phyloP scores from a whole-genome alignment of 805 yeast species.

The Suhomyces faveliae region DNA sequence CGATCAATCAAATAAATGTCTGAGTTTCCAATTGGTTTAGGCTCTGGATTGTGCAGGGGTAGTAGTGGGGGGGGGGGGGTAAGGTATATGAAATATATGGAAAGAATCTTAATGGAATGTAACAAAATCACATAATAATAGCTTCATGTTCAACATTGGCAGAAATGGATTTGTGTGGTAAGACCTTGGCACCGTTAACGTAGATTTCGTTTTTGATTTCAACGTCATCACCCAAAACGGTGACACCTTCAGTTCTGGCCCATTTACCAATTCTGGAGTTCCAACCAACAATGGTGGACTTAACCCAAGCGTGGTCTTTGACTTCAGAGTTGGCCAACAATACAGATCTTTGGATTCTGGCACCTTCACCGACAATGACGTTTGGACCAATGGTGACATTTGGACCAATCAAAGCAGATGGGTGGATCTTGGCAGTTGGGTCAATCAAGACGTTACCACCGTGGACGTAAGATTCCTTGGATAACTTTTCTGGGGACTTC shows the following conservation, averaged over 20 bases:
- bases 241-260: conserved; percentile 98
- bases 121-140: conserved; percentile 79
- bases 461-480: conserved; percentile 68
- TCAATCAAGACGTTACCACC: conserved; percentile 94
- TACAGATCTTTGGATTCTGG: conserved; percentile 94
- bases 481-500: conserved; percentile 70
- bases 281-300: conserved; percentile 99
- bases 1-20: background rate
- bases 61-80: background rate
- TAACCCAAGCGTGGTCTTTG: conserved; percentile 97
- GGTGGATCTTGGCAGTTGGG: conserved; percentile 91
- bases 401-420: conserved; percentile 95
- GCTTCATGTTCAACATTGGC: conserved; percentile 96
- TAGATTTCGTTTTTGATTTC: conserved; percentile 97
- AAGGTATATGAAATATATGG: background rate
- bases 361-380: conserved; percentile 95
- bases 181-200: conserved; percentile 98
- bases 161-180: conserved; percentile 97
- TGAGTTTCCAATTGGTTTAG: background rate
- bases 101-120: background rate
- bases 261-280: conserved; percentile 96
- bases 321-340: conserved; percentile 86
- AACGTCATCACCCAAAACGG: conserved; percentile 98
- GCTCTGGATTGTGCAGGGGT: background rate
- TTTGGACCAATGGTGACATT: conserved; percentile 97